Base-by-base conservation (phyloP, 768 basidiomycete species). In the Flagelloscypha sp. region DNA sequence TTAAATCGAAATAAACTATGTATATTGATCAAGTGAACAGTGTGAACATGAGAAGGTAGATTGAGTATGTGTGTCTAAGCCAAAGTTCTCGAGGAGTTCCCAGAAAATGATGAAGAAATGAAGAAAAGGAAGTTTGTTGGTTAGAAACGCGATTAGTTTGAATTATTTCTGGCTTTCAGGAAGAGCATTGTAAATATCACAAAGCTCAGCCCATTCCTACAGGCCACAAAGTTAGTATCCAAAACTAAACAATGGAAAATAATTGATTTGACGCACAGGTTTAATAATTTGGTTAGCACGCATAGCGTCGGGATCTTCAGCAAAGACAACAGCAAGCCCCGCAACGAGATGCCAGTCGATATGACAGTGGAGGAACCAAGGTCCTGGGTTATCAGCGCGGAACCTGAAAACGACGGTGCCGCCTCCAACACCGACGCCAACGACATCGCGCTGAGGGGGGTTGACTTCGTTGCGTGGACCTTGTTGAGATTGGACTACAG, bases 381-480 rank as follows among this genome's bases (percentile, higher is more conserved):
- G 60, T 9, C 73, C 74, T 0, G 74, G 53, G 49, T 74, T 75
- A 45, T 76, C 68, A 3, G 72, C 70, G 15, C 55, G 43, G 56
- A 70, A 74, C 11, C 72, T 61, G 27, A 76, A 42, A 2, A 62
- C 63, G 15, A 63, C 63, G 6, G 55, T 55, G 29, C 54, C 56
- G 5, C 66, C 35, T 3, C 40, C 48, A 34, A 47, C 24, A 18
- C 36, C 36, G 36, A 68, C 57, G 24, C 30, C 46, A 19, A 49
- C 37, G 7, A 53, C 52, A 29, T 53, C 52, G n/a, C 52, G 52
- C 12, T 48, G 49, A n/a, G 52, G 49, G 6, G 52, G 52, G 27
- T 53, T 49, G 5, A 46, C 36, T 22, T 38, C 49, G 41, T 53
- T 53, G n/a, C 19, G 8, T 1, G 46, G 48, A 7, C 52, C 52